Percentiles rank a stretch among this genome's conserved stretches.
These are phyloP conservation scores for Gossypium turneri DNA, from an alignment of 345 rosid genomes.

Conservation along the genomic window DNA sequence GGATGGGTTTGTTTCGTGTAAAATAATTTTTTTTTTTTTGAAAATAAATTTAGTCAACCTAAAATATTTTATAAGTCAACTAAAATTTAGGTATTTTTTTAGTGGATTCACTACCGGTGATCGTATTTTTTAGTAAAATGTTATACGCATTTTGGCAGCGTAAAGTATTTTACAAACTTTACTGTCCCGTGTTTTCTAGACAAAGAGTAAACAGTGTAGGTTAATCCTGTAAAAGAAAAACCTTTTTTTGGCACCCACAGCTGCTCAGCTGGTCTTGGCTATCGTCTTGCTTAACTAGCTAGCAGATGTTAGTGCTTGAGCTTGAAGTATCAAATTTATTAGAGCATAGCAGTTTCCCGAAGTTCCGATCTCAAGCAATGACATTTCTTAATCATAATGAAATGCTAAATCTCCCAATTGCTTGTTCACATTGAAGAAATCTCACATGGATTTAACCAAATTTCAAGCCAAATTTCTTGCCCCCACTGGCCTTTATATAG, in stretches of 20 bases:
- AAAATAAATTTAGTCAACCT: too few species aligned
- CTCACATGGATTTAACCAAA: background rate
- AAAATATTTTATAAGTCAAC: too few species aligned
- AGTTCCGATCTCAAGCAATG: background rate
- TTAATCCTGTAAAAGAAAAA: too few species aligned
- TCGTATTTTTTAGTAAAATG: too few species aligned
- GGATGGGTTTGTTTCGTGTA: too few species aligned
- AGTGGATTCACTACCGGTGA: too few species aligned
- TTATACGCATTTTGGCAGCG: too few species aligned
- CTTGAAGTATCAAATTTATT: background rate
- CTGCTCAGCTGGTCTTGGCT: background rate
- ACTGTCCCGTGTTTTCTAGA: too few species aligned
- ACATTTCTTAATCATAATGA: background rate
- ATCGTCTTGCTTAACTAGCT: background rate
- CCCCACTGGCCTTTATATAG: constrained; percentile 1
- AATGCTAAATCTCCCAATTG: background rate
- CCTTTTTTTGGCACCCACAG: background rate
- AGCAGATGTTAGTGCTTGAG: background rate
- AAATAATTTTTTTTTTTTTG: too few species aligned
- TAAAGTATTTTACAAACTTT: too few species aligned
- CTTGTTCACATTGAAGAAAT: background rate
- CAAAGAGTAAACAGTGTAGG: too few species aligned
- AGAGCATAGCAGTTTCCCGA: background rate
- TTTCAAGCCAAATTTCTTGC: background rate
- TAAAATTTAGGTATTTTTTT: too few species aligned